phyloP scores from a whole-genome alignment of 2,329 filamentous ascomycete genomes.

The Karstenula rhodostoma region DNA sequence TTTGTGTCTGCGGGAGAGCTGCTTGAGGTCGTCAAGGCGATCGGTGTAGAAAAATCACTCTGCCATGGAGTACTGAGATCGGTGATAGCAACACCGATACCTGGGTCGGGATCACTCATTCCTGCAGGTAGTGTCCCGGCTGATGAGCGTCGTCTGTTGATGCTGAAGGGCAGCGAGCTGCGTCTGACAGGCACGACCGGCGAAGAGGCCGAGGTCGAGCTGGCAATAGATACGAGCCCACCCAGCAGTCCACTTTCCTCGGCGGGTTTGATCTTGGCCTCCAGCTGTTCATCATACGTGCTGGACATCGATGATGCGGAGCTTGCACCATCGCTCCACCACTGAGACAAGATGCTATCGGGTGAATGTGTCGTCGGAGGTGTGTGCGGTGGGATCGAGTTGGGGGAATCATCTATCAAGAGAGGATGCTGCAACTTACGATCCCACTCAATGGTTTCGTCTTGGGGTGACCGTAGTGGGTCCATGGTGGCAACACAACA shows the following conservation, averaged over 20 bases:
- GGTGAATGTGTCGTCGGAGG: constrained; percentile 31
- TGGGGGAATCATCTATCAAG: constrained; percentile 25
- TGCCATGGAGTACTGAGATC: not conserved
- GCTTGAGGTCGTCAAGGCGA: not conserved
- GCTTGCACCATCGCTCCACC: constrained; percentile 43
- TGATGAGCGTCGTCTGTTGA: constrained; percentile 7
- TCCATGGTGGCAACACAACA: not conserved
- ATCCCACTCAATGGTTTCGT: not conserved
- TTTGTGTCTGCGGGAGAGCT: not conserved
- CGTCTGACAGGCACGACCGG: constrained; percentile 15
- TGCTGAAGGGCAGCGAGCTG: constrained; percentile 25
- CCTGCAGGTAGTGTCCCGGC: not conserved
- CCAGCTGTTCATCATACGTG: constrained; percentile 22
- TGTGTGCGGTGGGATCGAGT: constrained; percentile 5
- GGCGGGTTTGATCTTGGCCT: constrained; percentile 24
- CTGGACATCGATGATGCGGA: constrained; percentile 42
- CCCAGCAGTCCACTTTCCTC: constrained; percentile 40
- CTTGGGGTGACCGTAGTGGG: not conserved
- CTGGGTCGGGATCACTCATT: not conserved
- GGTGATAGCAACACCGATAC: constrained; percentile 21
- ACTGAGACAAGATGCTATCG: constrained; percentile 36
- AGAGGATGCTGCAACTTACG: constrained; percentile 20
- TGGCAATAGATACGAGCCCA: constrained; percentile 36
- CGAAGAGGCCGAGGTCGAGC: not conserved
- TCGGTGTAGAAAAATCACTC: not conserved